Evolutionary conservation across 768 basidiomycete genomes (phyloP).

Genomic region (Tricholoma sp.): DNA sequence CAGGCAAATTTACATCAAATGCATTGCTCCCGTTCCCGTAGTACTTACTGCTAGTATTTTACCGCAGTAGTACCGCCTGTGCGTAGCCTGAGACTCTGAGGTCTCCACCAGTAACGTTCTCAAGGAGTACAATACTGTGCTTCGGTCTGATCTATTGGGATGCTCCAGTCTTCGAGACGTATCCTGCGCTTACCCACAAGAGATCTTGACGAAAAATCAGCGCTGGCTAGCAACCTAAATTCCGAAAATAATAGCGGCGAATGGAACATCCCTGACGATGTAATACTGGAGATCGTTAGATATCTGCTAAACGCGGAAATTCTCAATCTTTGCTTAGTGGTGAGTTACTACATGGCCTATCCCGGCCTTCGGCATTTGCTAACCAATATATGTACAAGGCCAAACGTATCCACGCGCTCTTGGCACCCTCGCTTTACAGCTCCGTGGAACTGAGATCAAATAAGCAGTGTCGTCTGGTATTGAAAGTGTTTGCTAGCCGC

Average conservation of each 20-base stretch:
- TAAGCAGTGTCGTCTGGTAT: slow-evolving; percentile 1
- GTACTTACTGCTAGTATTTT: no score
- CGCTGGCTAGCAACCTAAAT: neutral
- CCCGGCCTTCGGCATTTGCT: no score
- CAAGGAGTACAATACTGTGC: neutral
- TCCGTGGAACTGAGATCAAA: slow-evolving; percentile 11
- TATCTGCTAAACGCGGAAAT: slow-evolving; percentile 1
- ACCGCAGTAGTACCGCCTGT: no score
- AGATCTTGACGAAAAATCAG: neutral
- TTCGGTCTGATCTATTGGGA: neutral
- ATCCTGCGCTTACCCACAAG: neutral
- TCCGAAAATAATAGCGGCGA: neutral
- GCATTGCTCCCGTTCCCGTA: no score
- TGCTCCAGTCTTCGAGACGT: neutral
- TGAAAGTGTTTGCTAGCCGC: slow-evolving; percentile 1
- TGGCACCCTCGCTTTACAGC: slow-evolving; percentile 9
- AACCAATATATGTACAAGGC: neutral
- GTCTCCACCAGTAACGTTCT: no score
- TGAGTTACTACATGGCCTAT: neutral
- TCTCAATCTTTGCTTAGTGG: slow-evolving; percentile 1
- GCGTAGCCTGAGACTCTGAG: no score
- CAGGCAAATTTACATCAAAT: no score
- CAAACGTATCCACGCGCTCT: slow-evolving; percentile 1
- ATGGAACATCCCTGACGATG: slow-evolving; percentile 3
- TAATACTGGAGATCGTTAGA: slow-evolving; percentile 1